Conservation (phyloP, 352 stramenopile genomes). For the Saprolegnia diclina region DNA sequence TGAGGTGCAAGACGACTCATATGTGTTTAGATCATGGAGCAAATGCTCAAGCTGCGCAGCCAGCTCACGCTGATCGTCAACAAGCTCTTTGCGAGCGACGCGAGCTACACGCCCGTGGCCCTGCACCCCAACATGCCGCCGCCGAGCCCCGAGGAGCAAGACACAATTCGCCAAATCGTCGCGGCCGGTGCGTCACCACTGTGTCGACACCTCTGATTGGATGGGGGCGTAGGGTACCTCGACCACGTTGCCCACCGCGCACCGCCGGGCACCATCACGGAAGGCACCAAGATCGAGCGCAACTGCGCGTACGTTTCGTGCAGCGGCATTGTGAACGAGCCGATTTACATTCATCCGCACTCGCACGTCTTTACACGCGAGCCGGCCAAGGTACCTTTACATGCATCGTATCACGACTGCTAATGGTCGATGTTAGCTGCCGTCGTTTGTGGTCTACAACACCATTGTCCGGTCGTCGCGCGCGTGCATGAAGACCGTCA, state of each 20-base stretch:
- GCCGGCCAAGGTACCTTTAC: slow-evolving; percentile 34
- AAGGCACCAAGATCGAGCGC: slow-evolving; percentile 75
- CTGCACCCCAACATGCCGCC: slow-evolving; percentile 64
- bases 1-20: background rate
- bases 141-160: slow-evolving; percentile 51
- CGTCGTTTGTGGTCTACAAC: slow-evolving; percentile 70
- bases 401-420: background rate
- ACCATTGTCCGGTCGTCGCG: slow-evolving; percentile 68
- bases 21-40: slow-evolving; percentile 53
- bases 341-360: slow-evolving; percentile 81
- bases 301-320: slow-evolving; percentile 74
- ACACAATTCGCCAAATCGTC: slow-evolving; percentile 66
- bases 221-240: slow-evolving; percentile 38
- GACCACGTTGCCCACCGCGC: slow-evolving; percentile 77
- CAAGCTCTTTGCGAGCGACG: slow-evolving; percentile 44
- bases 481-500: slow-evolving; percentile 97
- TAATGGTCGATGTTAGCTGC: slow-evolving; percentile 30
- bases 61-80: slow-evolving; percentile 82
- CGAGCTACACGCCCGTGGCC: slow-evolving; percentile 35
- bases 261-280: slow-evolving; percentile 61
- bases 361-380: slow-evolving; percentile 75
- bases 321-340: slow-evolving; percentile 48
- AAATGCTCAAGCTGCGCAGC: slow-evolving; percentile 80
- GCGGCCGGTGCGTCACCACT: slow-evolving; percentile 34
- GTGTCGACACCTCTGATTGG: background rate